phyloP scores from a whole-genome alignment of 2,329 filamentous ascomycete genomes.

The Botryotinia narcissicola region DNA sequence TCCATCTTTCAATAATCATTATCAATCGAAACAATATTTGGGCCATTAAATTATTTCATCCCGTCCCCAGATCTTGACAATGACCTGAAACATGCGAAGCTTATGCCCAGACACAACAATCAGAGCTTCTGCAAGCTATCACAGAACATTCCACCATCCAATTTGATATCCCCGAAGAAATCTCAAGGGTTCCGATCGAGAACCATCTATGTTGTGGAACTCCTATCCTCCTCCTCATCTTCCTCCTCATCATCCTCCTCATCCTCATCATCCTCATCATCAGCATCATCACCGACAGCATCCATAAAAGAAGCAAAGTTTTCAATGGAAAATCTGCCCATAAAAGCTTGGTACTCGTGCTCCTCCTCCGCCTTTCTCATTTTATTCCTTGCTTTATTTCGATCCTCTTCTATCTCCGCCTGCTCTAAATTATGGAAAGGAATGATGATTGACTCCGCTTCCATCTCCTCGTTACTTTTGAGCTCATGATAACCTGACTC shows the following conservation, averaged over 20 bases:
- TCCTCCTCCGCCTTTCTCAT: background rate
- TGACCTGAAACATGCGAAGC: background rate
- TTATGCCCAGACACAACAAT: background rate
- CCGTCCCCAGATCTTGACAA: background rate
- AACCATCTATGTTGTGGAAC: background rate
- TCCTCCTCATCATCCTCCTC: background rate
- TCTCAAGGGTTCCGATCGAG: background rate
- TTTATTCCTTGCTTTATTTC: background rate
- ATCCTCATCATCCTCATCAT: too few species aligned
- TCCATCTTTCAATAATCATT: background rate
- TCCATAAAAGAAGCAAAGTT: background rate
- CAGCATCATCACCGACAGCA: too few species aligned
- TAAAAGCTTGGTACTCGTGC: background rate
- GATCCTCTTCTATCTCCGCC: background rate
- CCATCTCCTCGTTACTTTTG: background rate
- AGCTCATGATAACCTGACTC: background rate
- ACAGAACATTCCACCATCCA: background rate
- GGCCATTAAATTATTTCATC: background rate
- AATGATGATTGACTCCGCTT: fast-evolving
- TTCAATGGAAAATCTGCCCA: background rate
- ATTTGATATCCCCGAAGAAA: background rate
- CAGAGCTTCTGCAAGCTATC: background rate
- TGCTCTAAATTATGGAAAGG: background rate
- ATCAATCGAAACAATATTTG: background rate
- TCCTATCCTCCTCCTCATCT: background rate